phyloP scores from a whole-genome alignment of 2,329 filamentous ascomycete genomes.

The Endocalyx cinctus region DNA sequence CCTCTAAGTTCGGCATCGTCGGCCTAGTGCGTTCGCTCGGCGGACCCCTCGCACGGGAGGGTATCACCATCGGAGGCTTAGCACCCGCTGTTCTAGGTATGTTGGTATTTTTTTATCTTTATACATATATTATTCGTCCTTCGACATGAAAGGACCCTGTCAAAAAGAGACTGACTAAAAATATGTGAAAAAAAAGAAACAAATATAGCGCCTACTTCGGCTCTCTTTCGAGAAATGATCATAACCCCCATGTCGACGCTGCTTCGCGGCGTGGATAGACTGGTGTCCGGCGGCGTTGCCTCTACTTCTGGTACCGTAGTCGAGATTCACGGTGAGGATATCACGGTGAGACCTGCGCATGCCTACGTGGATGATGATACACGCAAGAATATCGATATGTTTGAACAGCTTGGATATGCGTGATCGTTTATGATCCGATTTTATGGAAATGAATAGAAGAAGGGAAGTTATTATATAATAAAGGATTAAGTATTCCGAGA shows the following conservation, averaged over 20 bases:
- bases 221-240: constrained; percentile 36
- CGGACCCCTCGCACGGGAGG: constrained; percentile 29
- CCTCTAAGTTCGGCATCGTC: constrained; percentile 44
- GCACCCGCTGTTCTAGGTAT: constrained; percentile 46
- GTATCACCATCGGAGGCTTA: constrained; percentile 47
- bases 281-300: constrained; percentile 28
- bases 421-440: too few species aligned
- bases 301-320: constrained; percentile 40
- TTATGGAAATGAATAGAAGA: too few species aligned
- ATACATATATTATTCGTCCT: constrained; percentile 1
- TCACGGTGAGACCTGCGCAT: constrained; percentile 40
- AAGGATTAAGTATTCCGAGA: too few species aligned
- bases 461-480: too few species aligned
- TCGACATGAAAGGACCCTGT: neutral
- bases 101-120: constrained; percentile 7
- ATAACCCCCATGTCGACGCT: constrained; percentile 48
- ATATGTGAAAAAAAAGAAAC: neutral
- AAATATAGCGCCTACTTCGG: neutral
- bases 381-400: constrained; percentile 40
- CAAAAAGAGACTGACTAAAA: neutral
- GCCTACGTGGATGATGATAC: constrained; percentile 45
- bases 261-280: constrained; percentile 36
- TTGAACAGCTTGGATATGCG: constrained; percentile 43
- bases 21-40: constrained; percentile 45
- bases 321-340: constrained; percentile 46